Base-by-base conservation (phyloP, 202 grass and related monocot genomes). In the Saccharum hybrid region DNA sequence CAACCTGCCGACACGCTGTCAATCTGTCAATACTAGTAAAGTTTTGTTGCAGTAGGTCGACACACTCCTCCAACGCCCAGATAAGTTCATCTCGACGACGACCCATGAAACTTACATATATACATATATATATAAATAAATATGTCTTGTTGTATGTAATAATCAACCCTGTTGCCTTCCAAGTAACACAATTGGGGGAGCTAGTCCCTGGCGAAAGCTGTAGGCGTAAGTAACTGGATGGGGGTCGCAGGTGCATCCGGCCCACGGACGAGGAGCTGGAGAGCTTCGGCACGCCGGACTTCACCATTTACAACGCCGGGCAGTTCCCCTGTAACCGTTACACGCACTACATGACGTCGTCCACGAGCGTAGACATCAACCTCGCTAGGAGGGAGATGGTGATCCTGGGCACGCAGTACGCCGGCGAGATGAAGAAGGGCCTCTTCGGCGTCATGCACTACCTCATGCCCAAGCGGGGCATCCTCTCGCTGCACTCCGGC, bases 361-460 rank as follows among this genome's bases (percentile, higher is more conserved):
- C 97, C 43, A 96, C 93, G 7, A 99, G 97, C 87, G 86, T 99
- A 74, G 97, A 94, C 84, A 86, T 99, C 88, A 94, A 99, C 75
- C 91, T 99, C 72, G 91, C 91, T 30, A 85, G 97, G 89, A 94
- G 86, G 90, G 97, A 99, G 90, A 99, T 99, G 97, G 97, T 99
- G 38, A 99, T 99, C 90, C 94, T 99, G 12, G 97, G 97, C 79
- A 96, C 97, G 62, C 97, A 99, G 85, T 99, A 99, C 86, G 97
- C 97, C 45, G 97, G 97, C 75, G 97, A 99, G 91, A 99, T 99
- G 97, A 99, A 99, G 93, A 99, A 99, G 86, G 97, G 97, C 2
- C 91, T 99, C 59, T 99, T 99, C 90, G 82, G 97, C 72, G 84
- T 99, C 86, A 99, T 99, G 97, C 97, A 99, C 88, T 99, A 99